Evolutionary conservation across 148 eudicot genomes (phyloP), one percentile per base, ranked within the genome.

Genomic region (Linanthus parryae): DNA sequence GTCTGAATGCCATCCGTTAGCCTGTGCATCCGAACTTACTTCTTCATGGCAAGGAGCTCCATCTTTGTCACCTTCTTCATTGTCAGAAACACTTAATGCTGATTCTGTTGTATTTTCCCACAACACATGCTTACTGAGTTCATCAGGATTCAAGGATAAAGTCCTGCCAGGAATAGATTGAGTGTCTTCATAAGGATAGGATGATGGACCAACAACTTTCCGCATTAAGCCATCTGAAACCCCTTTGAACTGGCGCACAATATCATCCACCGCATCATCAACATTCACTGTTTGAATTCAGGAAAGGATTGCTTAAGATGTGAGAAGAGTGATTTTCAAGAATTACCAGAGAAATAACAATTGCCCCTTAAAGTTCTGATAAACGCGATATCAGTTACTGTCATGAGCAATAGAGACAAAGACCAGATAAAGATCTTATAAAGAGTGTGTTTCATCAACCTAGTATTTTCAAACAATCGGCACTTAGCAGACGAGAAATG

Each of bases 231-330:
- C 94, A 73, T 78, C 97, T 6, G 97, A 83, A 68, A 86, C 98
- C 65, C 99, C 99, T 71, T 79, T 92, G 66, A 88, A 77, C 67
- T 92, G 99, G 52, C 95, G 87, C 53, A 84, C 85, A 25, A 92
- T 81, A 68, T 92, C 99, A 73, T 92, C 99, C 73, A 92, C 74
- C 44, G 96, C 99, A 70, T 87, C 96, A 70, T 92, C 99, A 51
- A 92, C 96, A 56, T 82, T 87, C 38, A 92, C 99, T 87, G 83
- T 57, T 57, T 33, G 53, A 56, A 35, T 45, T 41, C 41, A 21
- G 52, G 19, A 66, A 54, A n/a, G 33, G 17, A 53, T 23, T 20
- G 48, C 13, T 36, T 8, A 12, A 43, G 48, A 48, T 28, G 33
- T 11, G 33, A 58, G 36, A 43, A 43, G 26, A 17, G 27, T 52